phyloP scores from a whole-genome alignment of 352 stramenopile species.

The Phytophthora citricola region DNA sequence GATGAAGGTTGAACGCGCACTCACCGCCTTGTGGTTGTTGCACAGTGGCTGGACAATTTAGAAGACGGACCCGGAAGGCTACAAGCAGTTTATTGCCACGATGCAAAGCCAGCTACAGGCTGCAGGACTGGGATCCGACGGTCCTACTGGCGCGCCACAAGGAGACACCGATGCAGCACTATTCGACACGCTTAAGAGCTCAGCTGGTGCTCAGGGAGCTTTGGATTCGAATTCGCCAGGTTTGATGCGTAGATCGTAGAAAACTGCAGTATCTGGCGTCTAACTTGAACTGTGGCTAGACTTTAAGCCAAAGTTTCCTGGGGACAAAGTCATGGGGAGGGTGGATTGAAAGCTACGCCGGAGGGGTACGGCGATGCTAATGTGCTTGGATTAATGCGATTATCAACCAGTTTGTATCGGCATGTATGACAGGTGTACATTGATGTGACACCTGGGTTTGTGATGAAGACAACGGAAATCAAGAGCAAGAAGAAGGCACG shows the following conservation, averaged over 20 bases:
- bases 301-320: slow-evolving; percentile 73
- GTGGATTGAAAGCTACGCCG: slow-evolving; percentile 57
- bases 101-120: slow-evolving; percentile 69
- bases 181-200: slow-evolving; percentile 63
- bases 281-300: slow-evolving; percentile 19
- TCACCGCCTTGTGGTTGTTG: slow-evolving; percentile 15
- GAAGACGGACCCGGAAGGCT: slow-evolving; percentile 72
- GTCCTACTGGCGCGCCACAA: slow-evolving; percentile 7
- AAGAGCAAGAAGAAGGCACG: slow-evolving; percentile 70
- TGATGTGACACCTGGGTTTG: slow-evolving; percentile 77
- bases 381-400: background rate
- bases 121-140: slow-evolving; percentile 16
- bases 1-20: slow-evolving; percentile 3
- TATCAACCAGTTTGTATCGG: background rate
- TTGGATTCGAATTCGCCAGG: slow-evolving; percentile 22
- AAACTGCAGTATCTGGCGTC: slow-evolving; percentile 1
- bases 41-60: slow-evolving; percentile 75
- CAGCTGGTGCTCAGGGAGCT: slow-evolving; percentile 8
- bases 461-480: slow-evolving; percentile 77
- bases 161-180: slow-evolving; percentile 43
- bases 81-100: slow-evolving; percentile 64
- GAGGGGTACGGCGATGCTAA: slow-evolving; percentile 50
- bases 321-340: slow-evolving; percentile 75
- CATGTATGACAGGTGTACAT: slow-evolving; percentile 60
- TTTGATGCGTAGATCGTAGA: slow-evolving; percentile 8